Evolutionary conservation across 1,139 yeast genomes (phyloP).

Genomic region (Kodamaea suecica): DNA sequence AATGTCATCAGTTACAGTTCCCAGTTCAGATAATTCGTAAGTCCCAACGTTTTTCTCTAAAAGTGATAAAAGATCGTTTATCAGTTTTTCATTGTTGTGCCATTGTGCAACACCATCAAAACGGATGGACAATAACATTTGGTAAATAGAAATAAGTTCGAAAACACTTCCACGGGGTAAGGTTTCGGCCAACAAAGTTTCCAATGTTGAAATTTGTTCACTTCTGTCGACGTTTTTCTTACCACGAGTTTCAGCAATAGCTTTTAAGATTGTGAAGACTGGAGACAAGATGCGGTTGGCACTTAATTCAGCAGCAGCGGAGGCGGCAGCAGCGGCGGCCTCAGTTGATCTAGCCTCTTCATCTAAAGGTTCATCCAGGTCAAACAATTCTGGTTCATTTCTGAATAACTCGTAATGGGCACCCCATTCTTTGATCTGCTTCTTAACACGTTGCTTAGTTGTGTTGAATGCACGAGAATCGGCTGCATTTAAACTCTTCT

Average conservation of each 20-base stretch:
- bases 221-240: slow-evolving; percentile 85
- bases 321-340: slow-evolving; percentile 10
- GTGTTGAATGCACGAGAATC: slow-evolving; percentile 88
- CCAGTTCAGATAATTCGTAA: slow-evolving; percentile 77
- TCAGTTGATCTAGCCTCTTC: slow-evolving; percentile 8
- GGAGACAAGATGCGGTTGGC: slow-evolving; percentile 33
- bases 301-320: slow-evolving; percentile 24
- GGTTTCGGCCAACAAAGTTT: slow-evolving; percentile 47
- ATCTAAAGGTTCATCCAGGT: slow-evolving; percentile 46
- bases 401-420: slow-evolving; percentile 57
- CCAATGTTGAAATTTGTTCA: slow-evolving; percentile 75
- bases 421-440: slow-evolving; percentile 68
- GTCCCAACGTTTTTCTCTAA: slow-evolving; percentile 58
- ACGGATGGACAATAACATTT: slow-evolving; percentile 82
- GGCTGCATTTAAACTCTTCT: slow-evolving; percentile 75
- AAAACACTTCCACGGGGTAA: slow-evolving; percentile 44
- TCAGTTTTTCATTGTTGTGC: slow-evolving; percentile 66
- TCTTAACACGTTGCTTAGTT: slow-evolving; percentile 83
- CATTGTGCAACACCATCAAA: slow-evolving; percentile 83
- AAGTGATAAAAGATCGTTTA: slow-evolving; percentile 58
- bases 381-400: slow-evolving; percentile 71
- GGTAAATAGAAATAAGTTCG: slow-evolving; percentile 74
- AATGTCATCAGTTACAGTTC: slow-evolving; percentile 72
- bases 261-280: slow-evolving; percentile 71
- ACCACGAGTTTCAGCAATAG: slow-evolving; percentile 88